Conservation (phyloP, 768 basidiomycete genomes). For the Clavulina sp. region DNA sequence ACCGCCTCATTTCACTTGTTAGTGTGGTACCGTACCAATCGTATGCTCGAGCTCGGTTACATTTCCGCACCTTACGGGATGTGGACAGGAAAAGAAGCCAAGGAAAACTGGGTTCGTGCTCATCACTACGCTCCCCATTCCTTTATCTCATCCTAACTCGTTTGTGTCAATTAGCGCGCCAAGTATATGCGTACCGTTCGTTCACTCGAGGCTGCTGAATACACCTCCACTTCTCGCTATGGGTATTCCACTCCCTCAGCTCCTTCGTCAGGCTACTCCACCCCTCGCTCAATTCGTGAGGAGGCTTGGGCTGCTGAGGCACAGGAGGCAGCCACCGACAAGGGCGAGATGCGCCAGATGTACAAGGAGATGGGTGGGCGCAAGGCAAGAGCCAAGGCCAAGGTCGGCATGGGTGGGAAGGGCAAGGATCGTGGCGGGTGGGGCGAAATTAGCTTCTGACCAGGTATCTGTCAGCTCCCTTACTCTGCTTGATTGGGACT, state of each 20-base stretch:
- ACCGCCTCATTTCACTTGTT: neutral
- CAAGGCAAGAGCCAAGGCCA: slow-evolving; percentile 58
- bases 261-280: slow-evolving; percentile 46
- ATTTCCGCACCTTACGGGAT: slow-evolving; percentile 61
- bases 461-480: too few species aligned
- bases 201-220: slow-evolving; percentile 26
- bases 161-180: slow-evolving; percentile 9
- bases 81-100: slow-evolving; percentile 90
- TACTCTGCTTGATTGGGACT: too few species aligned
- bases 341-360: slow-evolving; percentile 74
- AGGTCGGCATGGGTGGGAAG: slow-evolving; percentile 36
- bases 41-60: slow-evolving; percentile 75
- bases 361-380: slow-evolving; percentile 83
- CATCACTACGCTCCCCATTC: neutral
- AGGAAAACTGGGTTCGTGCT: slow-evolving; percentile 63
- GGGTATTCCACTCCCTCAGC: slow-evolving; percentile 21
- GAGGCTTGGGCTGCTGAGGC: slow-evolving; percentile 52
- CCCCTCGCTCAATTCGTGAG: slow-evolving; percentile 60
- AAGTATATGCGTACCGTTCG: slow-evolving; percentile 26
- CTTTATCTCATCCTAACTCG: neutral
- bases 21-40: slow-evolving; percentile 93
- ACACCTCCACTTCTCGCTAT: slow-evolving; percentile 16
- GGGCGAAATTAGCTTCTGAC: too few species aligned
- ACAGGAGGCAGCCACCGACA: slow-evolving; percentile 38
- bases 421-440: slow-evolving; percentile 68